Evolutionary conservation across 2,329 filamentous ascomycete genomes (phyloP), one percentile per base, ranked within the genome.

Genomic region (Aureobasidium sp.): DNA sequence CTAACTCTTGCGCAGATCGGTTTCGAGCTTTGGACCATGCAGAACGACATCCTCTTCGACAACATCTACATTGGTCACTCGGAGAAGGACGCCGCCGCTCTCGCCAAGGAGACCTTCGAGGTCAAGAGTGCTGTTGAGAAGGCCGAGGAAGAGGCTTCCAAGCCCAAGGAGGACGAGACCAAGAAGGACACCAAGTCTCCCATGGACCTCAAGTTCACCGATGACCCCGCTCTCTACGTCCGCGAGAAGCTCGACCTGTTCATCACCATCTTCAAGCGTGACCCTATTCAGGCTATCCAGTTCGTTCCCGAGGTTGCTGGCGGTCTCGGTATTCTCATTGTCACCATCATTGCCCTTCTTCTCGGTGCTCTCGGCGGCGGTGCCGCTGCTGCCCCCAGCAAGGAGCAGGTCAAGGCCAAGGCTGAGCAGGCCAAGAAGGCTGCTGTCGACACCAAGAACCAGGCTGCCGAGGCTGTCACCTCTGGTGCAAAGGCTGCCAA

Each of bases 31-130:
- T 99, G 94, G 94, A 97, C 94, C 72, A 99, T 99, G 94, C 93
- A 97, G 81, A 96, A 87, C 76, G 89, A 97, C 74, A 97, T 99
- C 70, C 88, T 97, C 72, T 97, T 99, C 72, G 91, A 97, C 86
- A 99, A 99, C 87, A 95, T 99, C 83, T 99, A 97, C 85, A 91
- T 99, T 75, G 94, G 94, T 67, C 94, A 99, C 86, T 97, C 93
- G 22, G 76, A 94, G 69, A 91, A 91, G 73, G 94, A 99, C 69
- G 94, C 94, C 66, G 86, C 89, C 77, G 89, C 92, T 80, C 82
- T 99, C 73, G 89, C 91, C 70, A 83, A 88, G 67, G 90, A 96
- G 84, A 90, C 91, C 61, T 99, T 92, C 77, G 87, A 90, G 73
- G 79, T 91, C 79, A 99, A 99, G 89, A 83, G 87, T 75, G 81